Percentiles rank a stretch among this genome's conserved stretches.
Evolutionary conservation across 129 eudicot species (phyloP).

Genomic region (Centella asiatica): DNA sequence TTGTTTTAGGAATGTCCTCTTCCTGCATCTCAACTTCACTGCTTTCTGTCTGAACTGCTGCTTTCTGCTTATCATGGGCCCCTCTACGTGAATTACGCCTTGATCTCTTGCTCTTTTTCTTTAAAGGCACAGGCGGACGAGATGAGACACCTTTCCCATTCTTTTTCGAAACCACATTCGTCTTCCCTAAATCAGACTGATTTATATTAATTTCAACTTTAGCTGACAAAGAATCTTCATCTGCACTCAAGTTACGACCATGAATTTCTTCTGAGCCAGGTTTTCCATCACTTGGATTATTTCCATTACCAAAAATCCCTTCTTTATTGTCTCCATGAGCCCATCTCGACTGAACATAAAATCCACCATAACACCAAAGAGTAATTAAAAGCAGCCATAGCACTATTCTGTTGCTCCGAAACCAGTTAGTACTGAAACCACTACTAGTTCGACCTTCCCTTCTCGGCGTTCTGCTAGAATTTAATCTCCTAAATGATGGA

Average conservation of each 20-base stretch:
- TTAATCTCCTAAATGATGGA: conserved; percentile 67
- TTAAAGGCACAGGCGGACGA: conserved; percentile 20
- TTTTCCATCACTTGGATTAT: conserved; percentile 19
- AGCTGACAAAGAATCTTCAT: conserved; percentile 23
- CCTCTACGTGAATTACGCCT: conserved; percentile 38
- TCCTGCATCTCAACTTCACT: conserved; percentile 38
- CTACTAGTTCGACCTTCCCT: conserved; percentile 41
- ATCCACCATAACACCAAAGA: conserved; percentile 94
- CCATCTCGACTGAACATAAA: conserved; percentile 46
- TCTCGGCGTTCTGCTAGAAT: conserved; percentile 68
- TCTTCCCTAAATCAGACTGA: conserved; percentile 25
- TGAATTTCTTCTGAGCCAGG: conserved; percentile 22
- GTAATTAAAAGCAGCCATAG: conserved; percentile 95
- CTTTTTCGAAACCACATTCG: conserved; percentile 23
- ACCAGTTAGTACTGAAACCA: conserved; percentile 40
- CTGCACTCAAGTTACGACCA: conserved; percentile 42
- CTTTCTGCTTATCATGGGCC: conserved; percentile 35
- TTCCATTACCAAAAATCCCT: conserved; percentile 56
- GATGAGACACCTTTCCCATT: conserved; percentile 25
- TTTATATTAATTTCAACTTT: conserved; percentile 16
- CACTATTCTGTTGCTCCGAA: conserved; percentile 60
- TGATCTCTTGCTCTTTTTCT: conserved; percentile 53
- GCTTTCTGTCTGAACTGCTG: conserved; percentile 20
- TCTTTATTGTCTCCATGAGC: conserved; percentile 79
- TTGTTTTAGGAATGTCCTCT: conserved; percentile 63